Base-by-base conservation (phyloP, 768 basidiomycete species). In the Mycena indigotica region DNA sequence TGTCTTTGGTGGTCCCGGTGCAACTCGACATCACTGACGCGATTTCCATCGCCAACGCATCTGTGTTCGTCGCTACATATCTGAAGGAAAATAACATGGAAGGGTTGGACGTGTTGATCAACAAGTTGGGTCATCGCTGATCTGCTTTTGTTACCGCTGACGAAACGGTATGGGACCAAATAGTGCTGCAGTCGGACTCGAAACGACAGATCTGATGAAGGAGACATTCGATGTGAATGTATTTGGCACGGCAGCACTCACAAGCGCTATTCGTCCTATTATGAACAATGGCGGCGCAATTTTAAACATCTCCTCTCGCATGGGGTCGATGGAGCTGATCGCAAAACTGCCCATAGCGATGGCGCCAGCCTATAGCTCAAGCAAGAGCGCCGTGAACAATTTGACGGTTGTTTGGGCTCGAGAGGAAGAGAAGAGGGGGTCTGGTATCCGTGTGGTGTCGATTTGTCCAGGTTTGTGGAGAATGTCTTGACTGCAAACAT, bases 21-120 rank as follows among this genome's bases (percentile, higher is more conserved):
- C 58, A 60, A n/a, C 30, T 59, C 12, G 58, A 59, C 40, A 52
- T 58, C 29, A 58, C 57, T 16, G 52, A 53, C 46, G 32, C 45
- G 12, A 17, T 40, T 5, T 59, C 58, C 1, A 59, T 60, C 30
- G 28, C 24, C 19, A 29, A 35, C 3, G 58, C 58, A 1, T 50
- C 29, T 28, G 12, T 3, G 5, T 55, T 52, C 25, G 23, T 60
- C 30, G 10, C 25, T 17, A n/a, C 40, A 2, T 39, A 46, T 26
- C 26, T 60, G n/a, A 28, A 51, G n/a, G 28, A 23, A 6, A 41
- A 25, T 15, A 28, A 25, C 5, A 6, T 55, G 25, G 2, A 21
- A 4, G 50, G 41, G 0, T 19, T 55, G 2, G 53, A 60, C 29
- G 53, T 55, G 5, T 23, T 60, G 16, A 25, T 55, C 41, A 55